Evolutionary conservation across 2,329 filamentous ascomycete species (phyloP), one percentile per base, ranked within the genome.

Genomic region (Ceratocystis diversiconidia): DNA sequence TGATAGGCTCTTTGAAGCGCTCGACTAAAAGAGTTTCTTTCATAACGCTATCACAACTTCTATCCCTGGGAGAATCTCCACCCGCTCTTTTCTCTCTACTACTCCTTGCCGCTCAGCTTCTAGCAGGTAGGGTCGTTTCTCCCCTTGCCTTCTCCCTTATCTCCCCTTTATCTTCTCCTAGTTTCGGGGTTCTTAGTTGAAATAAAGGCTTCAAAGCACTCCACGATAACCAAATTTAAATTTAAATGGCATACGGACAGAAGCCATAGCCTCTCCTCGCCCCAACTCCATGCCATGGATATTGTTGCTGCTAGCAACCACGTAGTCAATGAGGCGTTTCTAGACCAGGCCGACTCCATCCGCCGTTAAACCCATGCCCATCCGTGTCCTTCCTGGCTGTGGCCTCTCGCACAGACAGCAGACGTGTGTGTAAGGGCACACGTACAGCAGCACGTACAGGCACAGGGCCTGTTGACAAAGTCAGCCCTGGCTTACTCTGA

Each of bases 231-330:
- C 8, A 52, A 52, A 52, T 52, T 41, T 41, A 41, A 41, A 41
- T 41, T 41, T 15, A 28, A 52, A 52, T n/a, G 17, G 32, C 12
- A 36, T 36, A 1, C 25, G 17, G 7, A n/a, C 12, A 52, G 15
- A 59, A 59, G 30, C 30, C 25, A 59, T 59, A 30, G 55, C 55
- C 55, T 59, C 36, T 12, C 36, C 36, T 41, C 55, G 32, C 30
- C 55, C 22, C 19, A 15, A 52, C 22, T 12, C 22, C 2, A 28
- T 59, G 17, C 28, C 55, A 7, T 36, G 12, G 2, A 59, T 17
- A 30, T 17, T 59, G 55, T 59, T 59, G 55, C 55, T 59, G 55
- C 22, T n/a, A 25, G 28, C 55, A 59, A 59, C 55, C 55, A n/a
- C 55, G 15, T 36, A 59, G 8, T 19, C 55, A 10, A 30, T 59